Percentiles rank a stretch among this genome's conserved stretches.
Evolutionary conservation across 176 grass and related monocot genomes (phyloP).

Genomic region (Zea mays): Zm-B73-REFERENCE-NAM-5.0 NC_050100.1:193898001-193898500

Average conservation of each 20-base stretch:
- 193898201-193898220: conserved; percentile 61
- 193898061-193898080: conserved; percentile 62
- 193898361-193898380: background rate
- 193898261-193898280: conserved; percentile 14
- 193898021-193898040: conserved; percentile 96
- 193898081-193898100: conserved; percentile 51
- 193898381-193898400: background rate
- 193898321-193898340: background rate
- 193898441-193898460: no score
- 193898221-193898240: conserved; percentile 18
- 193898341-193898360: background rate
- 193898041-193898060: conserved; percentile 56
- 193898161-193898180: conserved; percentile 65
- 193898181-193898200: conserved; percentile 86
- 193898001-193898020: conserved; percentile 70
- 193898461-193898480: no score
- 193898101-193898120: background rate
- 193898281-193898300: conserved; percentile 2
- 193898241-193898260: background rate
- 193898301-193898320: background rate
- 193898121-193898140: conserved; percentile 3
- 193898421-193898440: no score
- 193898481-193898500: no score
- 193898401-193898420: no score
- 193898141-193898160: conserved; percentile 20